Evolutionary conservation across 129 eudicot genomes (phyloP).

Genomic region (Escallonia rubra): DNA sequence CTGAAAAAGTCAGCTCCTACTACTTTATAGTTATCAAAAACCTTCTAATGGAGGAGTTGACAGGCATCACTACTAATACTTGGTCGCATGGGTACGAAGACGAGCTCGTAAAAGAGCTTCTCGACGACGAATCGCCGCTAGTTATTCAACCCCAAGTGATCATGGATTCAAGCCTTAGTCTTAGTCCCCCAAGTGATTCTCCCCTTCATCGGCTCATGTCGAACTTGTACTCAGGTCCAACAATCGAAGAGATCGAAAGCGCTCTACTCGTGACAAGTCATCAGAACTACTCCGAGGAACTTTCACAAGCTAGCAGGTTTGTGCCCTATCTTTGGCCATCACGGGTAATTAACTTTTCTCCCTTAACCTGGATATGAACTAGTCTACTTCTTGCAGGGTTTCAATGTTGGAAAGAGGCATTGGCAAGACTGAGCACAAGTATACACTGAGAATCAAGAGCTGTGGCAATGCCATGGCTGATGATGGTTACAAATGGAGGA

Average conservation of each 20-base stretch:
- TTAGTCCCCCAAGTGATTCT: conserved; percentile 6
- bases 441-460: conserved; percentile 54
- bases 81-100: conserved; percentile 38
- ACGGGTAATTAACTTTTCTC: neutral
- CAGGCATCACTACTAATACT: conserved; percentile 1
- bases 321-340: neutral
- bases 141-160: conserved; percentile 24
- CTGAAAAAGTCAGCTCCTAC: conserved; percentile 3
- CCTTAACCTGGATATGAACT: neutral
- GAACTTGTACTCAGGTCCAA: conserved; percentile 42
- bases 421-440: conserved; percentile 47
- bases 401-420: conserved; percentile 45
- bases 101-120: conserved; percentile 49
- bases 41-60: conserved; percentile 41
- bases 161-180: conserved; percentile 7
- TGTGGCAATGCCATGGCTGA: conserved; percentile 61
- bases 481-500: conserved; percentile 96
- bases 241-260: conserved; percentile 39
- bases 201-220: conserved; percentile 21
- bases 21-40: neutral
- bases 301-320: conserved; percentile 39
- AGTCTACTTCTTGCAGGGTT: conserved; percentile 21
- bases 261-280: conserved; percentile 30
- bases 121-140: conserved; percentile 33
- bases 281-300: conserved; percentile 16